Conservation (phyloP, 352 stramenopile genomes). For the Pilasporangium apinafurcum region DNA sequence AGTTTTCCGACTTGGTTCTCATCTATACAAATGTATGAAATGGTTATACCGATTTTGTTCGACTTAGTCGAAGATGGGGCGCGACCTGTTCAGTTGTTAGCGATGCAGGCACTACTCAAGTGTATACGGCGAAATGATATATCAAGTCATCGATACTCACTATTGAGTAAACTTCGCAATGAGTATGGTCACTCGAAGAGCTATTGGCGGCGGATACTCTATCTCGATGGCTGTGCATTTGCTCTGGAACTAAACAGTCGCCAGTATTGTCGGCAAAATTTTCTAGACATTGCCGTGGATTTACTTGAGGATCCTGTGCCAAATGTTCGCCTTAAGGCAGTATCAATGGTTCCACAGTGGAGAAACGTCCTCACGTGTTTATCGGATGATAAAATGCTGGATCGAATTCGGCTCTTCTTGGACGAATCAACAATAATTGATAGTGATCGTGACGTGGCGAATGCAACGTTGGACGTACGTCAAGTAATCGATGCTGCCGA, state of each 20-base stretch:
- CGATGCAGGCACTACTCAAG: conserved; percentile 55
- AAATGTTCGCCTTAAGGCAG: conserved; percentile 72
- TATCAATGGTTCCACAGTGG: conserved; percentile 57
- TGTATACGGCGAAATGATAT: conserved; percentile 68
- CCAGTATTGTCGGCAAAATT: conserved; percentile 71
- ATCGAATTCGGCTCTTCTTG: conserved; percentile 63
- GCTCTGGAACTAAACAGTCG: conserved; percentile 60
- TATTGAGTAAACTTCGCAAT: conserved; percentile 57
- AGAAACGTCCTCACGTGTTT: conserved; percentile 45
- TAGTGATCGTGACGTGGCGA: conserved; percentile 60
- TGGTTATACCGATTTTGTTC: conserved; percentile 68
- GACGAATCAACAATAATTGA: conserved; percentile 55
- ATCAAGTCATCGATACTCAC: conserved; percentile 55
- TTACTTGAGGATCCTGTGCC: conserved; percentile 66
- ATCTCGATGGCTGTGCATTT: conserved; percentile 60
- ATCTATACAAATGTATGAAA: conserved; percentile 13
- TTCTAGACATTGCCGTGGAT: conserved; percentile 69
- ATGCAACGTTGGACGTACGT: conserved; percentile 33
- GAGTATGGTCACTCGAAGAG: conserved; percentile 71
- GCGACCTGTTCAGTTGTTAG: conserved; percentile 62
- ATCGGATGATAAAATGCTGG: conserved; percentile 63
- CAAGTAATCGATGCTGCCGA: conserved; percentile 35
- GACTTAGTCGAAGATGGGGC: conserved; percentile 73
- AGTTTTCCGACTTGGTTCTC: conserved; percentile 32
- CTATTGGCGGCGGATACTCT: conserved; percentile 73